Evolutionary conservation across 2,329 filamentous ascomycete genomes (phyloP).

Genomic region (Botrytis fabae): DNA sequence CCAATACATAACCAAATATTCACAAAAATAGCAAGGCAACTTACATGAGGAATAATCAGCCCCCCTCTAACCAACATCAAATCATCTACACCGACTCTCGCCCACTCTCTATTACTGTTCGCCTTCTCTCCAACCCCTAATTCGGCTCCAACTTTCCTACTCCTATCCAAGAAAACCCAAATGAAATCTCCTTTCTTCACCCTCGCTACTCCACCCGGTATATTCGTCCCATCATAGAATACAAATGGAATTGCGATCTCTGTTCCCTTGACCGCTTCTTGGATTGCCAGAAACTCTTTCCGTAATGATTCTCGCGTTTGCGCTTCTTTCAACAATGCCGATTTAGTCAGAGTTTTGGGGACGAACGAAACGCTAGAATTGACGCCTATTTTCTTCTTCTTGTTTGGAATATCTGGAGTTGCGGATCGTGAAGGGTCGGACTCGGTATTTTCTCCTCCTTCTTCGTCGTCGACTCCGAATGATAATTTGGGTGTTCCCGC

Average conservation of each 20-base stretch:
- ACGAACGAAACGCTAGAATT: slow-evolving; percentile 62
- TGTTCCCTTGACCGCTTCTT: slow-evolving; percentile 83
- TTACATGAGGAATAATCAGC: slow-evolving; percentile 90
- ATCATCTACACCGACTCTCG: slow-evolving; percentile 90
- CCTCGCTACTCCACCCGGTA: slow-evolving; percentile 77
- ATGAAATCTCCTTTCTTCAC: slow-evolving; percentile 92
- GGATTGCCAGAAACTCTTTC: slow-evolving; percentile 77
- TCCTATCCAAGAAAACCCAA: slow-evolving; percentile 91
- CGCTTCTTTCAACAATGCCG: slow-evolving; percentile 74
- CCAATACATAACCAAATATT: not conserved
- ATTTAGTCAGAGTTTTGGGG: slow-evolving; percentile 77
- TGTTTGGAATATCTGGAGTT: slow-evolving; percentile 32
- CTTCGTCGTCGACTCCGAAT: slow-evolving; percentile 59
- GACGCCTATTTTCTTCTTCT: slow-evolving; percentile 55
- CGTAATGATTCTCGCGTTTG: slow-evolving; percentile 71
- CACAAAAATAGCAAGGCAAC: slow-evolving; percentile 42
- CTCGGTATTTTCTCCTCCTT: slow-evolving; percentile 43
- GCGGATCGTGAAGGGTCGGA: slow-evolving; percentile 40
- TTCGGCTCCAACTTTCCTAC: slow-evolving; percentile 85
- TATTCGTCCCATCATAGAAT: slow-evolving; percentile 93
- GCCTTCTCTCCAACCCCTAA: slow-evolving; percentile 66
- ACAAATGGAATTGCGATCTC: slow-evolving; percentile 93
- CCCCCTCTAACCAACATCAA: slow-evolving; percentile 88
- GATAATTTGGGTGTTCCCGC: slow-evolving; percentile 53
- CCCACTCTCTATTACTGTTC: slow-evolving; percentile 76